Conservation (phyloP, 371 early-diverging fungal genomes). For the Furculomyces boomerangus region DNA sequence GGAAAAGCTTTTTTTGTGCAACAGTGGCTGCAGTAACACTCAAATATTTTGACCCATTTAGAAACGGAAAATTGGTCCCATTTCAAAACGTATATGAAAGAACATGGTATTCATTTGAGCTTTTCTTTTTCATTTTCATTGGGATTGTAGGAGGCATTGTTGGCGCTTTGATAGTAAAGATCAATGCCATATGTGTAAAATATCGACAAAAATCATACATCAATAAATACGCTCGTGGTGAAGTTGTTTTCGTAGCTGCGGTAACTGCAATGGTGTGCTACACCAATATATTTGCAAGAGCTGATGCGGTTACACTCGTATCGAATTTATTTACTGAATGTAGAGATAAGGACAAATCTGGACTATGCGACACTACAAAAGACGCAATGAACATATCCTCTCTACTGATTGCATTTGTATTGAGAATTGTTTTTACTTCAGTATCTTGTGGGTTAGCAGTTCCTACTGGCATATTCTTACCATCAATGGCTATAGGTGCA, state of each 20-base stretch:
- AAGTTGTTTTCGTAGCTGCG: constrained; percentile 19
- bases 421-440: constrained; percentile 46
- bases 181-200: constrained; percentile 13
- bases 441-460: constrained; percentile 62
- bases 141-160: constrained; percentile 58
- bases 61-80: constrained; percentile 84
- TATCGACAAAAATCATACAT: constrained; percentile 15
- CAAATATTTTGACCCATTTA: constrained; percentile 81
- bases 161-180: constrained; percentile 14
- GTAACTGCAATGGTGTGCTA: constrained; percentile 61
- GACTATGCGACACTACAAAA: constrained; percentile 20
- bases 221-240: constrained; percentile 42
- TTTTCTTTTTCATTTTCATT: constrained; percentile 60
- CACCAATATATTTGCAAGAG: constrained; percentile 32
- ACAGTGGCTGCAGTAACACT: constrained; percentile 78
- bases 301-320: constrained; percentile 45
- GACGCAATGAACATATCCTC: constrained; percentile 11
- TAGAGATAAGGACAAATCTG: constrained; percentile 14
- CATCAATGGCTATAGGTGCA: constrained; percentile 70
- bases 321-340: constrained; percentile 60
- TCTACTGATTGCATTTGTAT: constrained; percentile 38
- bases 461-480: constrained; percentile 62
- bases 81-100: constrained; percentile 84
- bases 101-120: constrained; percentile 80
- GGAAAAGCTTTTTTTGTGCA: constrained; percentile 89